Conservation (phyloP, 164 flowering plant species). For the Malania oleifera region DNA sequence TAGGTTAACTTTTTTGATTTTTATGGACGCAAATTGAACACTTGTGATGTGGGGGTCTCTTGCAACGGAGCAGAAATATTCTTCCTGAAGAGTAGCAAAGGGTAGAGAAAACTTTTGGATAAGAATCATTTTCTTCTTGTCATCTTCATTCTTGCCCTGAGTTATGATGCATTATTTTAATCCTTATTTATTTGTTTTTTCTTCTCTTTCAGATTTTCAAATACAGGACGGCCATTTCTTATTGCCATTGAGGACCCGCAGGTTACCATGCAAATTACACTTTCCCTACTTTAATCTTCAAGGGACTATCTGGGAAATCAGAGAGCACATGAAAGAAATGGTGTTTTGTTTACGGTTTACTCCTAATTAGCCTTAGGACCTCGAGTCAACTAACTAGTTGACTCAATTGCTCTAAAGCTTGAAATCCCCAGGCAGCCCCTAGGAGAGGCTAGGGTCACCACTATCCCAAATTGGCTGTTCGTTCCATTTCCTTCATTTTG, state of each 20-base stretch:
- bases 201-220: slow-evolving; percentile 45
- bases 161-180: neutral
- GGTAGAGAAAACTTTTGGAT: slow-evolving; percentile 32
- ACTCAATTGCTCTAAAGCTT: neutral
- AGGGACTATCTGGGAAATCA: neutral
- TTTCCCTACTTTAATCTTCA: neutral
- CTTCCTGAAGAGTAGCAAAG: slow-evolving; percentile 63
- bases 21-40: slow-evolving; percentile 87
- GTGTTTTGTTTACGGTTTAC: neutral
- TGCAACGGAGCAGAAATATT: slow-evolving; percentile 64
- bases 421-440: neutral
- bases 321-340: neutral
- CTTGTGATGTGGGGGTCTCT: slow-evolving; percentile 80
- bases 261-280: slow-evolving; percentile 30
- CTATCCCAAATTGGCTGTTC: neutral
- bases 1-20: slow-evolving; percentile 87
- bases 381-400: neutral
- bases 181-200: neutral
- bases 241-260: slow-evolving; percentile 93
- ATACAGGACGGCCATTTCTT: slow-evolving; percentile 44
- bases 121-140: neutral
- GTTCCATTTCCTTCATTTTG: no score
- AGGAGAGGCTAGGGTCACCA: neutral
- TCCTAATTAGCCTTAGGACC: neutral
- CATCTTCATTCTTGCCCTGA: neutral